These are phyloP conservation scores for Podila horticola DNA, from an alignment of 192 early-diverging fungal genomes.

Conservation along the genomic window DNA sequence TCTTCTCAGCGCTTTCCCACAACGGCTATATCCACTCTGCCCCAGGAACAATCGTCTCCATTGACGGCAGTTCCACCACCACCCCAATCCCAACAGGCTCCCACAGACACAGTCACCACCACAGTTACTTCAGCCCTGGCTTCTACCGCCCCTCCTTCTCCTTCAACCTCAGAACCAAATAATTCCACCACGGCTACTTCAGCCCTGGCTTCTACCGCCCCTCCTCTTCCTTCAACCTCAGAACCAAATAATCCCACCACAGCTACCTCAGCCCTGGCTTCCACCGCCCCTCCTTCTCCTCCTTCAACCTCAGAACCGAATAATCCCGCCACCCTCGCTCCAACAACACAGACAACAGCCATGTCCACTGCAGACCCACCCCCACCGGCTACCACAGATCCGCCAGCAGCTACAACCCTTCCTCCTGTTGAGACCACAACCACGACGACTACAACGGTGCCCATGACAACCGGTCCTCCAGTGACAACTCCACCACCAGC, in stretches of 20 bases:
- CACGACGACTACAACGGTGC: not conserved
- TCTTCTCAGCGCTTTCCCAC: too few relatives aligned
- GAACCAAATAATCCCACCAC: too few relatives aligned
- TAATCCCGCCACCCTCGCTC: not conserved
- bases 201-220: not conserved
- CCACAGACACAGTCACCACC: not conserved
- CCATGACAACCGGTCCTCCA: not conserved
- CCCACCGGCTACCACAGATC: conserved; percentile 7
- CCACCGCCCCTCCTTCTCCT: not conserved
- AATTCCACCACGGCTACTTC: not conserved
- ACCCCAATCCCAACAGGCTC: not conserved
- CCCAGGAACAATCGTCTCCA: too few relatives aligned
- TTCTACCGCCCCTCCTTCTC: not conserved
- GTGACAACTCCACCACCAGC: too few relatives aligned
- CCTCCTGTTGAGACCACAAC: not conserved
- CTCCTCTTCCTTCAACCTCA: not conserved
- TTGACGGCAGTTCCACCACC: too few relatives aligned
- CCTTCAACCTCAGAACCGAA: not conserved
- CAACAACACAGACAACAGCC: not conserved
- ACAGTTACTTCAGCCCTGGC: not conserved
- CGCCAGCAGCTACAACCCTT: not conserved
- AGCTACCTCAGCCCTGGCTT: not conserved
- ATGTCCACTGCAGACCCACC: not conserved
- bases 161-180: too few relatives aligned
- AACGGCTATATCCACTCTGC: too few relatives aligned